Evolutionary conservation across 495 filamentous ascomycete species (phyloP).

Genomic region (Pyrenula massariospora): DNA sequence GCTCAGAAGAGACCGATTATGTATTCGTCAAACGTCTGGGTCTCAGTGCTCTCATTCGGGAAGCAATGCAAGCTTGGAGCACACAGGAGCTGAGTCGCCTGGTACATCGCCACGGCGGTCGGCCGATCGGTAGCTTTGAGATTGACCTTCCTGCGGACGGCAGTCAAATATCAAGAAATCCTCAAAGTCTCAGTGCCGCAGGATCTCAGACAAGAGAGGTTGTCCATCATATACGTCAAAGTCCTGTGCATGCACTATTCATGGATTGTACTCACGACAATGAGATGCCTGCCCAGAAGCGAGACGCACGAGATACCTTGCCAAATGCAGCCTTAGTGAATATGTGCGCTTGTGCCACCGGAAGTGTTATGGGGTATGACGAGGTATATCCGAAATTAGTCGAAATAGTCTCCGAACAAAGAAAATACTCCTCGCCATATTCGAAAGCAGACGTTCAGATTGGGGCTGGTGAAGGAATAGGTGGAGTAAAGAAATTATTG

Average conservation of each 20-base stretch:
- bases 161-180: conserved; percentile 7
- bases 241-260: conserved; percentile 84
- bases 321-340: conserved; percentile 90
- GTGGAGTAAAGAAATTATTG: conserved; percentile 75
- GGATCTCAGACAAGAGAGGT: conserved; percentile 36
- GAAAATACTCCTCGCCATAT: conserved; percentile 64
- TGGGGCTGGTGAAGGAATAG: conserved; percentile 66
- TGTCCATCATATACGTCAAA: conserved; percentile 62
- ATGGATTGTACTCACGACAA: conserved; percentile 99
- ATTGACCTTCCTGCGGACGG: conserved; percentile 46
- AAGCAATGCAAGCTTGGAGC: conserved; percentile 98
- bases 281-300: conserved; percentile 88
- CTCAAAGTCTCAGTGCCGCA: conserved; percentile 17
- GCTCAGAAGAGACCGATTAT: conserved; percentile 91
- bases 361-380: conserved; percentile 98
- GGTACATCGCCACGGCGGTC: conserved; percentile 87
- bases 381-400: conserved; percentile 89
- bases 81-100: conserved; percentile 82
- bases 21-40: conserved; percentile 87
- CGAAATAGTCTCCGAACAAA: conserved; percentile 79
- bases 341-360: conserved; percentile 89
- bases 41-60: conserved; percentile 79
- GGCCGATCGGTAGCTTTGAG: conserved; percentile 93
- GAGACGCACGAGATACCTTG: conserved; percentile 86
- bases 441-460: conserved; percentile 48